A percentile compares a stretch with the other conserved stretches of the same genome.
Conservation (phyloP, 768 basidiomycete genomes). For the Hygrophoropsis aurantiaca region DNA sequence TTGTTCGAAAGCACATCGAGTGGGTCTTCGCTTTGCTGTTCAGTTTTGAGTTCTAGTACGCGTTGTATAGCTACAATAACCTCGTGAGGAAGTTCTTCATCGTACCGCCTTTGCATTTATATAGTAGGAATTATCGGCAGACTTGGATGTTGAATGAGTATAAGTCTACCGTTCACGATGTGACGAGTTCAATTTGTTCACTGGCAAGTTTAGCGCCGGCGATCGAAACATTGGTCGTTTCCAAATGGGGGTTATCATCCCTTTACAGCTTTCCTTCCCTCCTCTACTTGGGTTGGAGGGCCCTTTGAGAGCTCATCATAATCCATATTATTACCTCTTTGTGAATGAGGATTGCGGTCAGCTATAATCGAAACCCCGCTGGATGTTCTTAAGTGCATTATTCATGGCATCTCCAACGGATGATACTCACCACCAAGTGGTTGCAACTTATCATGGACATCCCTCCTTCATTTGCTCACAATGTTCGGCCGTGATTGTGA, state of each 20-base stretch:
- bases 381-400: conserved; percentile 11
- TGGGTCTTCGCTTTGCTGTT: conserved; percentile 46
- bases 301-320: no score
- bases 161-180: no score
- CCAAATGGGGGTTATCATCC: background rate
- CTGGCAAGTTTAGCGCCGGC: background rate
- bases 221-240: background rate
- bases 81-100: conserved; percentile 63
- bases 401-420: conserved; percentile 24
- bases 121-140: background rate
- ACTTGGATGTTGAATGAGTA: no score
- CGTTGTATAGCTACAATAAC: conserved; percentile 70
- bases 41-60: conserved; percentile 55
- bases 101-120: conserved; percentile 18
- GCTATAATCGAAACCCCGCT: background rate
- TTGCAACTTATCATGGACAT: conserved; percentile 61
- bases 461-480: conserved; percentile 69
- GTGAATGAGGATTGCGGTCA: no score
- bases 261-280: no score
- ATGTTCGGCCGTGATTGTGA: conserved; percentile 70
- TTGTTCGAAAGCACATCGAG: conserved; percentile 57
- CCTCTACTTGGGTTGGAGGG: no score
- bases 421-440: conserved; percentile 55
- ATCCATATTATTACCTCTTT: no score
- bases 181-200: no score